Conservation (phyloP, 352 stramenopile genomes). For the Globisporangium acanthophoron region DNA sequence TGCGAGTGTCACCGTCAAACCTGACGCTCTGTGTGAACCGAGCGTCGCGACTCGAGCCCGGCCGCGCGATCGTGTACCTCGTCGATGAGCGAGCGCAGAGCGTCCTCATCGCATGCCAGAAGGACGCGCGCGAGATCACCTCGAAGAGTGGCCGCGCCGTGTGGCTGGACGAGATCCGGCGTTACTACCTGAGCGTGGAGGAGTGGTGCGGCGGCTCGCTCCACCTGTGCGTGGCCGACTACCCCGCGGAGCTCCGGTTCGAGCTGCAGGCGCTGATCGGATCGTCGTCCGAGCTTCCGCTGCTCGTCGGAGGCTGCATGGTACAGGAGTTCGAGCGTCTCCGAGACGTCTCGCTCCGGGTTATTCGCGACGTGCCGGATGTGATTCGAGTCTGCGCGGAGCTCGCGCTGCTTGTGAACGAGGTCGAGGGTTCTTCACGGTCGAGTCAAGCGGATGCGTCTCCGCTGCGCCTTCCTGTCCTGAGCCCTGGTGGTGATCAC, state of each 20-base stretch:
- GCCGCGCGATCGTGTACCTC: slow-evolving; percentile 10
- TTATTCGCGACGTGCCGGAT: not conserved
- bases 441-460: not conserved
- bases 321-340: not conserved
- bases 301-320: slow-evolving; percentile 11
- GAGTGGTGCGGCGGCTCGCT: slow-evolving; percentile 4
- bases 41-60: not conserved
- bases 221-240: slow-evolving; percentile 10
- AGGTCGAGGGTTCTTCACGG: not conserved
- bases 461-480: not conserved
- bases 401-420: slow-evolving; percentile 13
- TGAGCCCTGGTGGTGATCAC: not conserved
- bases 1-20: not conserved
- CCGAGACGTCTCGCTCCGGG: not conserved
- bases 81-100: slow-evolving; percentile 6
- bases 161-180: slow-evolving; percentile 8
- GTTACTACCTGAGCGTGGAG: slow-evolving; percentile 2
- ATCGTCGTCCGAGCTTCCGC: not conserved
- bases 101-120: slow-evolving; percentile 7
- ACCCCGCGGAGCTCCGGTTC: slow-evolving; percentile 1
- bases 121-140: not conserved
- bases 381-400: slow-evolving; percentile 5
- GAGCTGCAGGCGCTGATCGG: slow-evolving; percentile 1
- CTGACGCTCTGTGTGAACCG: slow-evolving; percentile 11
- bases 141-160: not conserved